Conservation (phyloP, 371 early-diverging fungal species). For the Actinomucor elegans region DNA sequence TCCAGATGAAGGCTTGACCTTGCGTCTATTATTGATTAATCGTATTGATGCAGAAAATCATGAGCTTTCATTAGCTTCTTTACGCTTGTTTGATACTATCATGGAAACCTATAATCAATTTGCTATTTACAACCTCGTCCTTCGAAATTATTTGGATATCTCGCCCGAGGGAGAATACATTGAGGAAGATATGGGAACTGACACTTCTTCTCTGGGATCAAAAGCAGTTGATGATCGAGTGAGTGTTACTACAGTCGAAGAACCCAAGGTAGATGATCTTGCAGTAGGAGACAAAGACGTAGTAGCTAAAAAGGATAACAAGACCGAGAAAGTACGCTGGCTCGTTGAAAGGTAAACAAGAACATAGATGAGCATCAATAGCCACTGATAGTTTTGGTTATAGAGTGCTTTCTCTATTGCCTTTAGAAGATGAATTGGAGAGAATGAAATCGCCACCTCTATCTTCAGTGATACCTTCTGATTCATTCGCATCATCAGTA, state of each 20-base stretch:
- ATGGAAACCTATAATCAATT: slow-evolving; percentile 68
- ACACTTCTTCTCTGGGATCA: slow-evolving; percentile 39
- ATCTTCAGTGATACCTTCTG: slow-evolving; percentile 39
- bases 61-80: slow-evolving; percentile 52
- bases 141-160: slow-evolving; percentile 59
- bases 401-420: slow-evolving; percentile 48
- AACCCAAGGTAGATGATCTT: slow-evolving; percentile 18
- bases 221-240: slow-evolving; percentile 36
- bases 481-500: slow-evolving; percentile 29
- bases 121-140: slow-evolving; percentile 59
- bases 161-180: slow-evolving; percentile 45
- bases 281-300: slow-evolving; percentile 14
- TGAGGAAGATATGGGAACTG: slow-evolving; percentile 33
- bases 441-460: slow-evolving; percentile 47
- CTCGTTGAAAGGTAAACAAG: slow-evolving; percentile 47
- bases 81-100: slow-evolving; percentile 63
- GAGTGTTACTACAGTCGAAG: slow-evolving; percentile 15
- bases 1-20: slow-evolving; percentile 31
- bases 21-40: slow-evolving; percentile 38
- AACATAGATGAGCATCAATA: not conserved
- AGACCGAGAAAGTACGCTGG: slow-evolving; percentile 49
- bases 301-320: slow-evolving; percentile 26
- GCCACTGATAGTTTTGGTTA: not conserved
- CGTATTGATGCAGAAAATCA: slow-evolving; percentile 47
- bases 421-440: slow-evolving; percentile 53